Evolutionary conservation across 257 asterid species (phyloP), one percentile per base, ranked within the genome.

Genomic region (Mitragyna speciosa): DNA sequence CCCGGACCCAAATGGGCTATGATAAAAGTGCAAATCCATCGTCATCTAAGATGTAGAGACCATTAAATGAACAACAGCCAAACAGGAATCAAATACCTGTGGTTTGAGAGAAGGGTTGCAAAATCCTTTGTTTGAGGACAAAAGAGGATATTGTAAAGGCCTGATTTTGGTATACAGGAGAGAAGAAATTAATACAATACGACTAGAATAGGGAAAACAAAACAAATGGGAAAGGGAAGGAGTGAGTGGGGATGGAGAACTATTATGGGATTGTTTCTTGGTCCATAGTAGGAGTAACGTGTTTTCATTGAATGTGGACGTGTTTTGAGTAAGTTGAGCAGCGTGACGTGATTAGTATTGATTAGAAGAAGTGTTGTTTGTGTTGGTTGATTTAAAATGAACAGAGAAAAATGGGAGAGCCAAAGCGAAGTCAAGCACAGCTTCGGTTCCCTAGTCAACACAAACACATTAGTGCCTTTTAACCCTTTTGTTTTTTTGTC

Each of bases 291-390:
- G 59, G 59, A 14, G 59, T n/a, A n/a, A n/a, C n/a, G n/a, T 16
- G 20, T 15, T 63, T 33, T 48, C 36, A 20, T 65, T 80, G 83
- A 80, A 80, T 80, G 79, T 65, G 79, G 83, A 80, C 83, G 83
- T 73, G 17, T 33, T 73, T 48, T 49, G 33, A 64, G 36, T n/a
- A 64, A 72, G 78, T 15, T 58, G 28, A 14, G 68, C 68, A 54
- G 1, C 16, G 36, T n/a, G n/a, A 4, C 41, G 41, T 36, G 41
- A 36, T 12, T 7, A 47, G 43, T 45, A 70, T 8, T 22, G 12
- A 14, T 22, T 45, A 24, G 39, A 58, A 58, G 12, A 58, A 58
- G 12, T 58, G 65, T 22, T 7, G 30, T 56, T 56, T 5, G 63
- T 58, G 65, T 20, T 58, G 65, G 28, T 49, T 9, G 54, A 9